Evolutionary conservation across 371 early-diverging fungal genomes (phyloP), one percentile per base, ranked within the genome.

Genomic region (Mortierella sp.): DNA sequence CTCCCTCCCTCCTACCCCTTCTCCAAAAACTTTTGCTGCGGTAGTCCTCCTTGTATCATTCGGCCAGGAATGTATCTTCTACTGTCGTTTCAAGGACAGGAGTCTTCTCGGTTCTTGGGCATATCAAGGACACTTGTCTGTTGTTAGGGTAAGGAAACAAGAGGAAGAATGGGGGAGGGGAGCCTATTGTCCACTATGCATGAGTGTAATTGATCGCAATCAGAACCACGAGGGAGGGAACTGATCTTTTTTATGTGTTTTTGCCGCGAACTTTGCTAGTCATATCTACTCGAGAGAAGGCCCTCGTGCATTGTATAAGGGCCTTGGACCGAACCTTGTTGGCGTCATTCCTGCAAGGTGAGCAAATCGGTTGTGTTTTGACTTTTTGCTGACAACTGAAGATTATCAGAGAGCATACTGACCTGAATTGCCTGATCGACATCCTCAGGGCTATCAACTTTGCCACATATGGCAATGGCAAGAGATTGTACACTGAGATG

Each of bases 371-470:
- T 42, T 42, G 42, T 42, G 4, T 43, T 10, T 34, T 10, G 34
- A 10, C 4, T 54, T 9, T 26, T 54, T 31, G 12, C 1, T n/a
- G n/a, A n/a, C n/a, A n/a, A n/a, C n/a, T n/a, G n/a, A n/a, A n/a
- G n/a, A n/a, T n/a, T n/a, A n/a, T n/a, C n/a, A n/a, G n/a, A n/a
- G n/a, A n/a, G 38, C 12, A 38, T 38, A 38, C 38, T 38, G 38
- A 38, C 38, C 12, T 5, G 38, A 38, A 5, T 38, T n/a, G n/a
- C n/a, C n/a, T n/a, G n/a, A n/a, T n/a, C n/a, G n/a, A n/a, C n/a
- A n/a, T n/a, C n/a, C n/a, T n/a, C n/a, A 91, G 96, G 71, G 91
- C 96, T 12, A 96, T 96, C 62, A 93, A 95, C 79, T 98, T 98
- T 71, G 91, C 89, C 31, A 84, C 92, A 0, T 97, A 98, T 70